A percentile compares a stretch with the other conserved stretches of the same genome.
Conservation (phyloP, 2,329 filamentous ascomycete species). For the Neocucurbitaria cava region DNA sequence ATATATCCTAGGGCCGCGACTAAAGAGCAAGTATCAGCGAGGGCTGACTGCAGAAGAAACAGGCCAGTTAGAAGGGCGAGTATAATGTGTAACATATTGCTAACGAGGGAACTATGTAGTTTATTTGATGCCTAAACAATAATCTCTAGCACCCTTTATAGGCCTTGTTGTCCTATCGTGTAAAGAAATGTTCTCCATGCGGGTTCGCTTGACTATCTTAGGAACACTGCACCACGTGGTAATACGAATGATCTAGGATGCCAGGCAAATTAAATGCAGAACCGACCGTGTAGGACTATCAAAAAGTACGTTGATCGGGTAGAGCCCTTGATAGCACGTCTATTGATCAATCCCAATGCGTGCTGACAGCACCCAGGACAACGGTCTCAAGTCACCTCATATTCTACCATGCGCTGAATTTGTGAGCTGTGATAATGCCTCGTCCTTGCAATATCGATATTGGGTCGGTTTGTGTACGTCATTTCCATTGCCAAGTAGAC, state of each 20-base stretch:
- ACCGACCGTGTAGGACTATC: background rate
- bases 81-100: slow-evolving; percentile 4
- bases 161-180: background rate
- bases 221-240: background rate
- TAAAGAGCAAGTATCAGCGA: slow-evolving; percentile 28
- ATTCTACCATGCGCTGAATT: background rate
- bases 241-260: background rate
- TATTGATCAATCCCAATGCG: background rate
- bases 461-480: background rate
- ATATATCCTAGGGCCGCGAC: slow-evolving; percentile 32
- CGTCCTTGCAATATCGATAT: background rate
- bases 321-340: background rate
- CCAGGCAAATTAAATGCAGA: background rate
- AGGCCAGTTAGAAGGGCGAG: slow-evolving; percentile 2
- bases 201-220: background rate
- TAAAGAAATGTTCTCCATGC: slow-evolving; percentile 12
- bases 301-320: background rate
- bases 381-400: background rate
- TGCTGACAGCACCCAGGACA: background rate
- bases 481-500: slow-evolving; percentile 1
- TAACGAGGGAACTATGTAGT: no score
- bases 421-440: background rate
- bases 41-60: slow-evolving; percentile 2
- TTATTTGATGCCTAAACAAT: background rate
- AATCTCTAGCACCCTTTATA: background rate